Evolutionary conservation across 1,284 basidiomycete genomes (phyloP), one percentile per base, ranked within the genome.

Genomic region (Heterobasidion irregulare): DNA sequence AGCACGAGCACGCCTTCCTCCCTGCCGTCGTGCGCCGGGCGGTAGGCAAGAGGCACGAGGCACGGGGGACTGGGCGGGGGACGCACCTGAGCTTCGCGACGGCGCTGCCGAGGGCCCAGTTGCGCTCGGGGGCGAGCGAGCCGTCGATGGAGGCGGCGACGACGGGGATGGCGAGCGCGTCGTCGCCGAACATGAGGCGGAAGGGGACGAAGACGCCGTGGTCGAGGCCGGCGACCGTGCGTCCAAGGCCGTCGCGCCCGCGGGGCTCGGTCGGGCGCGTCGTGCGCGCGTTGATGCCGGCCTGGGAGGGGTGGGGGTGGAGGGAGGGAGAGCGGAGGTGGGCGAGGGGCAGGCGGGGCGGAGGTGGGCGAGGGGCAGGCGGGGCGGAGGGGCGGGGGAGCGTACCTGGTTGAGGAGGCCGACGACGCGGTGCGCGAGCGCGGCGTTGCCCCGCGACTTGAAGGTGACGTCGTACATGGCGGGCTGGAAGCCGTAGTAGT

Each of bases 121-220:
- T 83, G 59, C 73, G 73, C 60, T 78, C 74, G 2, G 86, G 82
- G 53, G 73, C 75, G 55, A 89, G 63, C 54, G 73, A 80, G 18
- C 75, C 71, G 61, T 89, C 83, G 56, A 90, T 83, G 32, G 84
- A 86, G 2, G 83, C 86, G 68, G 89, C 75, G 8, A 88, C 78
- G 59, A 89, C 76, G 3, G 86, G 86, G 8, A 88, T 69, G 8
- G 76, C 74, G 33, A 64, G 74, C 56, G 82, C 76, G 56, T 75
- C 72, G 44, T 85, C 78, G 12, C 83, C 83, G 62, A 90, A 89
- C 88, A 90, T 91, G 55, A 86, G 66, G 50, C 77, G 74, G 74
- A 90, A 89, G 0, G 88, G 88, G 8, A 90, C 74, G 64, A 91
- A 90, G 51, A 87, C 83, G 36, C 86, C 86, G 62, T 89, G 86